Percentiles rank a stretch among this genome's conserved stretches.
These are phyloP conservation scores for Cladosporium sp. DNA, from an alignment of 2,329 filamentous ascomycete species.

Conservation along the genomic window DNA sequence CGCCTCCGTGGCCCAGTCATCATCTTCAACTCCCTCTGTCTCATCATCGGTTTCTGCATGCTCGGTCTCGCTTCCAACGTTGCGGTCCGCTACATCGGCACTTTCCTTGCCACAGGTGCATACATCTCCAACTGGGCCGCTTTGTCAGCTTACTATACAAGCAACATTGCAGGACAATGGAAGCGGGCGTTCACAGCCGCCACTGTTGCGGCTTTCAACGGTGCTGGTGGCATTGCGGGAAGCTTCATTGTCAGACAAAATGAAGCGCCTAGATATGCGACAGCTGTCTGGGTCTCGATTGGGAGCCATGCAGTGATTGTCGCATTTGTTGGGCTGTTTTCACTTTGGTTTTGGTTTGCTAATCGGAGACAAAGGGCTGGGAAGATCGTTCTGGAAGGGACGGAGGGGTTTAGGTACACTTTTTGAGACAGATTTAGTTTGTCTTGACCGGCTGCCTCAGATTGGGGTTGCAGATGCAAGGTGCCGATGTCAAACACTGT, in stretches of 20 bases:
- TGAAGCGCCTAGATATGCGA: conserved; percentile 60
- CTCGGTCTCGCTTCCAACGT: conserved; percentile 59
- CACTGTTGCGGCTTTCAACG: conserved; percentile 55
- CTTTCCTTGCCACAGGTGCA: conserved; percentile 62
- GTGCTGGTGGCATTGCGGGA: conserved; percentile 61
- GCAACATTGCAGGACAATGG: conserved; percentile 61
- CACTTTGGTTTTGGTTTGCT: conserved; percentile 25
- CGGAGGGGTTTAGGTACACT: conserved; percentile 43
- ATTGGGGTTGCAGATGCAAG: too few species aligned
- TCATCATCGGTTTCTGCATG: conserved; percentile 63
- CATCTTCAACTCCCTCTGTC: conserved; percentile 58
- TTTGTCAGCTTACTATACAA: conserved; percentile 59
- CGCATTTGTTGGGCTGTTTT: conserved; percentile 24
- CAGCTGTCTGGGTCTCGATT: conserved; percentile 65
- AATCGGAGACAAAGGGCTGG: conserved; percentile 26
- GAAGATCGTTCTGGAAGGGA: conserved; percentile 24
- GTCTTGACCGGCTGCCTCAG: too few species aligned
- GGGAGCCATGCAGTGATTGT: conserved; percentile 38
- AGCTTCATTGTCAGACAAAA: conserved; percentile 60
- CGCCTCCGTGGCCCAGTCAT: conserved; percentile 60
- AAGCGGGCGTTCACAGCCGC: conserved; percentile 61
- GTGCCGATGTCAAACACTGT: too few species aligned
- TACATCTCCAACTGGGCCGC: conserved; percentile 69
- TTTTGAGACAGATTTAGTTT: conserved; percentile 31
- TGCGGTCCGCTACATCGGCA: conserved; percentile 60